Percentiles rank a stretch among this genome's conserved stretches.
These are phyloP conservation scores for Aquilaria yunnanensis DNA, from an alignment of 345 rosid species.

Conservation along the genomic window DNA sequence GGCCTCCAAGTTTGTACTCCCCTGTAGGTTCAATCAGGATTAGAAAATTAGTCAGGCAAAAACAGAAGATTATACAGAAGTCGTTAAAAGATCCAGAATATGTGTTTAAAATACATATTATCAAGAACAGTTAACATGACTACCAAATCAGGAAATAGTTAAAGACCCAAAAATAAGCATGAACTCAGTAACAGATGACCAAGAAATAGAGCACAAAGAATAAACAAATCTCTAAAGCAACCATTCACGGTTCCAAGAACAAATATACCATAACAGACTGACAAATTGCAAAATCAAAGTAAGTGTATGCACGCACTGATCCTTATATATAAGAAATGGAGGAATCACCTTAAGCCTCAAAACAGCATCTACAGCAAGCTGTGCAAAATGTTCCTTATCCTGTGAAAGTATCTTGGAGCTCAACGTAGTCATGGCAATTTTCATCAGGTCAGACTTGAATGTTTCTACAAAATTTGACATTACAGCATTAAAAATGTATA, in stretches of 20 bases:
- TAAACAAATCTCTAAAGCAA: no score
- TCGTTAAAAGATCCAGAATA: background rate
- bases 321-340: background rate
- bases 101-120: background rate
- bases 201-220: background rate
- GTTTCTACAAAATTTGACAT: conserved; percentile 53
- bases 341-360: conserved; percentile 68
- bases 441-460: conserved; percentile 78
- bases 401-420: conserved; percentile 93
- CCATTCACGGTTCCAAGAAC: background rate
- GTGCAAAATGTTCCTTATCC: conserved; percentile 86
- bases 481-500: conserved; percentile 2
- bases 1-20: conserved; percentile 93
- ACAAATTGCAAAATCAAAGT: background rate
- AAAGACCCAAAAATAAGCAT: background rate
- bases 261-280: background rate
- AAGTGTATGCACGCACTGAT: background rate
- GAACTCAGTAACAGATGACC: background rate
- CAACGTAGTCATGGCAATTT: conserved; percentile 88
- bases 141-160: background rate
- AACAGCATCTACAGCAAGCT: conserved; percentile 93
- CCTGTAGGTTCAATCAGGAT: conserved; percentile 39
- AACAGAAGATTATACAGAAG: no score
- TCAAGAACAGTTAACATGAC: background rate
- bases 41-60: background rate